Evolutionary conservation across 2,329 filamentous ascomycete genomes (phyloP), one percentile per base, ranked within the genome.

Genomic region (Alternaria rosae): DNA sequence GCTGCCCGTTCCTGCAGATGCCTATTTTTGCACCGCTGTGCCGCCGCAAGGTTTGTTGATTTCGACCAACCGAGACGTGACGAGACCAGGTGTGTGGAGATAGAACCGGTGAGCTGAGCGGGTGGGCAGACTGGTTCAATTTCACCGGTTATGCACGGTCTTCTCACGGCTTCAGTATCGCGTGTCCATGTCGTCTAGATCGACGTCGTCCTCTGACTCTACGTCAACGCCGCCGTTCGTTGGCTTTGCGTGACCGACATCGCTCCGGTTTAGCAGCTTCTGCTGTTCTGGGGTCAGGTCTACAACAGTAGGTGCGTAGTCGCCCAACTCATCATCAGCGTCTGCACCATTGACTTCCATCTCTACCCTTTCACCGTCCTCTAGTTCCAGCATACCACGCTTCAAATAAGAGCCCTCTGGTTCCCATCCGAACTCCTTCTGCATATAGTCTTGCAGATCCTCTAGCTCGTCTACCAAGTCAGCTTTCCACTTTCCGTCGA

Each of bases 331-430:
- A 53, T 90, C 87, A 20, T 89, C 87, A 69, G 87, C 86, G 45
- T 88, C 87, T 41, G 80, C 78, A 13, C 80, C 83, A 20, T 80
- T 79, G 64, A 86, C 78, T 20, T 88, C 86, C 81, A 90, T 81
- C 66, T 88, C 86, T 5, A 90, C 84, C 64, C 83, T 80, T 74
- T 90, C 88, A 15, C 88, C 88, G 70, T 90, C 88, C 72, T 89
- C 88, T 56, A 90, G 71, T 64, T 87, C 83, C 30, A 90, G 67
- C 78, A 88, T 84, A 0, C 88, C 88, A 23, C 82, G 82, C 64
- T 84, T 84, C 20, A 88, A 81, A 65, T 86, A 84, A 17, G 81
- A 79, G 45, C 83, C 85, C 17, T 83, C 84, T 35, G 88, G 77
- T 64, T 88, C 83, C 88, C 88, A 90, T 11, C 84, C 85, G 69